Base-by-base conservation (phyloP, 331 rosid species). In the Malus hybrid region DNA sequence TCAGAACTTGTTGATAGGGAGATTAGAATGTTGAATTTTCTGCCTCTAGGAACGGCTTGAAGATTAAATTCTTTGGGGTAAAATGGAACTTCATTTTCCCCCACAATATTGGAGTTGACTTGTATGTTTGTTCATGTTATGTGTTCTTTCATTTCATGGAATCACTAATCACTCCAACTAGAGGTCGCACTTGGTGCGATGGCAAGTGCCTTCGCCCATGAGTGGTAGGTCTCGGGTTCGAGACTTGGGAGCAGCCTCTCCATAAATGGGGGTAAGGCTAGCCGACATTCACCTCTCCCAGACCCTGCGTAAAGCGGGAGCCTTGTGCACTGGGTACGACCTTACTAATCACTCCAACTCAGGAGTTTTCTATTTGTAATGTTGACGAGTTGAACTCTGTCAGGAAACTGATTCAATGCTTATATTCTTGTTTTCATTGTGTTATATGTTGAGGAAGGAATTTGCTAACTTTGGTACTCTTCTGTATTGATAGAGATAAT, bases 401-500 rank as follows among this genome's bases (percentile, higher is more conserved):
- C 33, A 0, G 48, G 53, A 74, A 74, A 55, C 14, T 58, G 26
- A 52, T 46, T 68, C 16, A 26, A 57, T 72, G 64, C 62, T 15
- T 26, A 44, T 71, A 69, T 70, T 82, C 34, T 53, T 63, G 30
- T 75, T 66, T 52, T n/a, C 36, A 30, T 10, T 72, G 33, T 63
- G 66, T 66, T 63, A 14, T 11, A 68, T 52, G 42, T 44, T 44
- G 67, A 29, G 72, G 7, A 71, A 33, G 68, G 58, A 36, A 56
- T 50, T 75, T 70, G 56, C 73, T 89, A 78, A 26, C 33, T 76
- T 69, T 30, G 34, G 14, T 39, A 19, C 34, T 79, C 32, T 58
- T 71, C 46, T 75, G 30, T 39, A 71, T 84, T 66, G 76, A 46
- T 88, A 91, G 97, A 91, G 88, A 89, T 91, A 72, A 71, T 88